phyloP scores from a whole-genome alignment of 2,329 filamentous ascomycete species.

The Thermoascus crustaceus region DNA sequence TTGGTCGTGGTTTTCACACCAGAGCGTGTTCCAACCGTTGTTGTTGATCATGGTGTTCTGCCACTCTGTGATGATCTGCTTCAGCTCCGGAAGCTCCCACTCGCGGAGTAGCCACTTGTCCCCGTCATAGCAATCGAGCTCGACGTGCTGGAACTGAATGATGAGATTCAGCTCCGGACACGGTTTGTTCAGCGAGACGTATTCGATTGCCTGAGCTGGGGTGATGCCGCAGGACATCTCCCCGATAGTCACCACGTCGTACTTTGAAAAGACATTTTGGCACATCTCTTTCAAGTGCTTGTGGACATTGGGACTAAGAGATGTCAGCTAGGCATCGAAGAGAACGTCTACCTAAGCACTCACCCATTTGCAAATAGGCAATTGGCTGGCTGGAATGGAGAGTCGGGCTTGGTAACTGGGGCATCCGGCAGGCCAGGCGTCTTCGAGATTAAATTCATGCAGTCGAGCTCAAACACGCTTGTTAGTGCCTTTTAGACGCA shows the following conservation, averaged over 20 bases:
- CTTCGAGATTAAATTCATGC: constrained; percentile 61
- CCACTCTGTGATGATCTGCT: constrained; percentile 36
- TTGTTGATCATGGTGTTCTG: constrained; percentile 44
- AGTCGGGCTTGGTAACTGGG: constrained; percentile 38
- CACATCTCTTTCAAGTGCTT: constrained; percentile 32
- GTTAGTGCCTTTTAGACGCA: neutral
- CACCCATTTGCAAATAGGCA: constrained; percentile 56
- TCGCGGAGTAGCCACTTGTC: constrained; percentile 21
- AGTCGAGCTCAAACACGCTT: constrained; percentile 35
- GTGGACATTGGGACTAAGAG: constrained; percentile 29
- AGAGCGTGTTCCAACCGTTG: constrained; percentile 53
- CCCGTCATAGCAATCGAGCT: constrained; percentile 18
- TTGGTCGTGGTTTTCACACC: constrained; percentile 56
- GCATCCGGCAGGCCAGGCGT: constrained; percentile 41
- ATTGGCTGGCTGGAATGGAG: constrained; percentile 43
- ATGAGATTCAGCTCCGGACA: constrained; percentile 33
- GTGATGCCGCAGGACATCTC: constrained; percentile 30
- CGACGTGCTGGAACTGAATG: constrained; percentile 33
- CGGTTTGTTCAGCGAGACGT: constrained; percentile 22
- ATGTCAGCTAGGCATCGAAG: constrained; percentile 7
- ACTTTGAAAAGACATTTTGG: constrained; percentile 24
- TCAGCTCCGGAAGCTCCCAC: constrained; percentile 39
- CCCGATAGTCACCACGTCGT: constrained; percentile 35
- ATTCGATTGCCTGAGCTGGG: constrained; percentile 28
- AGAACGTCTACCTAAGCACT: neutral